Evolutionary conservation across 2,329 filamentous ascomycete species (phyloP).

Genomic region (Rutstroemia sp.): DNA sequence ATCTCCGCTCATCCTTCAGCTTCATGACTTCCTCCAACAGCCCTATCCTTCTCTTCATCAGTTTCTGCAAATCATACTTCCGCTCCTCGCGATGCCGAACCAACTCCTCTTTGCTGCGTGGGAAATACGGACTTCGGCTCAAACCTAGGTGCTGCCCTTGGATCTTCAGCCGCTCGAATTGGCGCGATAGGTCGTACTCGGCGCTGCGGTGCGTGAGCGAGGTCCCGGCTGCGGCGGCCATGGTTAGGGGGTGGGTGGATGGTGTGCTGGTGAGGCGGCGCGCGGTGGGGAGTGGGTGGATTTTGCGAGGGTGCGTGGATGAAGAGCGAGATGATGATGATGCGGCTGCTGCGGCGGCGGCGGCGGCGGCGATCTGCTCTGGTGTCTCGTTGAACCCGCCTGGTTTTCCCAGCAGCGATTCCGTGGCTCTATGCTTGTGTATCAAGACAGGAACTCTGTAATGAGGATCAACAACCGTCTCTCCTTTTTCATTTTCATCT

Average conservation of each 20-base stretch:
- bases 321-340: not conserved
- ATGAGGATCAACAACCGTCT: too few relatives aligned
- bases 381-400: not conserved
- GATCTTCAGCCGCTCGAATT: not conserved
- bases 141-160: not conserved
- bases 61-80: not conserved
- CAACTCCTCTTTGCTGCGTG: not conserved
- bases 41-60: not conserved
- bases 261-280: not conserved
- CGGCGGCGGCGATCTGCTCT: not conserved
- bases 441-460: too few relatives aligned
- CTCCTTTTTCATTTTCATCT: too few relatives aligned
- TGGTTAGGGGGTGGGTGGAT: not conserved
- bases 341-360: too few relatives aligned
- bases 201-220: not conserved
- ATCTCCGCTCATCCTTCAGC: not conserved
- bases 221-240: not conserved
- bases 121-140: not conserved
- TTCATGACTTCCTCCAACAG: not conserved
- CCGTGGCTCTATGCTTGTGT: too few relatives aligned
- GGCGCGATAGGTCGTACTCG: not conserved
- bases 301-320: not conserved
- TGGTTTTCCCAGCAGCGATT: not conserved
- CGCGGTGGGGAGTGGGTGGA: not conserved
- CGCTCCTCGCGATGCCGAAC: slow-evolving; percentile 1